Conservation (phyloP, 2,329 filamentous ascomycete genomes). For the Neonectria coccinea region DNA sequence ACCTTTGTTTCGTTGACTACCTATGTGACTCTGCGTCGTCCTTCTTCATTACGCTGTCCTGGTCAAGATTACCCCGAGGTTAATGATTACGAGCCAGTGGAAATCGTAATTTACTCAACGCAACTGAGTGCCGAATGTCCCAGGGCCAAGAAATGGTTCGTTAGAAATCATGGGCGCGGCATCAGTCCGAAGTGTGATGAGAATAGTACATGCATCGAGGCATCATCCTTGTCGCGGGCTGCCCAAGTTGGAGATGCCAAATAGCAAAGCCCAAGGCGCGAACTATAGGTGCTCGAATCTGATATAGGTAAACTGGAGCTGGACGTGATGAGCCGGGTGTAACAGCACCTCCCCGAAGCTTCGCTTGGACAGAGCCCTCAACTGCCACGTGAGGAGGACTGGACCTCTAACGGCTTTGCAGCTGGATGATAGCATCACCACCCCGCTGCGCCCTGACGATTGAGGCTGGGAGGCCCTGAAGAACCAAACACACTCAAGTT, state of each 20-base stretch:
- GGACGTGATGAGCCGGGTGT: constrained; percentile 10
- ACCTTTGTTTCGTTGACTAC: constrained; percentile 12
- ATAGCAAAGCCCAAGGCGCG: background rate
- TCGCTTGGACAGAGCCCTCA: constrained; percentile 16
- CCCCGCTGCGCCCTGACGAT: constrained; percentile 21
- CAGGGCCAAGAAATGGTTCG: constrained; percentile 9
- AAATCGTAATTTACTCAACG: constrained; percentile 11
- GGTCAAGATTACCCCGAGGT: background rate
- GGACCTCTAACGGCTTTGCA: background rate
- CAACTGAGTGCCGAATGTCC: constrained; percentile 16
- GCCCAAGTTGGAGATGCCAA: constrained; percentile 13
- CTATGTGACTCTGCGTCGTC: background rate
- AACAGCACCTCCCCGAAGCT: constrained; percentile 5
- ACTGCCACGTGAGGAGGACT: constrained; percentile 13
- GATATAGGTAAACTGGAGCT: constrained; percentile 22
- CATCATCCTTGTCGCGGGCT: constrained; percentile 21
- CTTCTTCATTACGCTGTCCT: background rate
- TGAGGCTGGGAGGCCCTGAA: constrained; percentile 12
- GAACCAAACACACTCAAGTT: background rate
- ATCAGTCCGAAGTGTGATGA: constrained; percentile 19
- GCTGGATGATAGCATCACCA: constrained; percentile 21
- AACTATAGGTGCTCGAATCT: constrained; percentile 19
- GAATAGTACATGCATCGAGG: constrained; percentile 14
- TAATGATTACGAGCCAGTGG: constrained; percentile 8
- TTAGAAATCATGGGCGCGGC: constrained; percentile 14